Percentiles rank a stretch among this genome's conserved stretches.
Evolutionary conservation across 345 rosid genomes (phyloP).

Genomic region (Rubroshorea leprosula): DNA sequence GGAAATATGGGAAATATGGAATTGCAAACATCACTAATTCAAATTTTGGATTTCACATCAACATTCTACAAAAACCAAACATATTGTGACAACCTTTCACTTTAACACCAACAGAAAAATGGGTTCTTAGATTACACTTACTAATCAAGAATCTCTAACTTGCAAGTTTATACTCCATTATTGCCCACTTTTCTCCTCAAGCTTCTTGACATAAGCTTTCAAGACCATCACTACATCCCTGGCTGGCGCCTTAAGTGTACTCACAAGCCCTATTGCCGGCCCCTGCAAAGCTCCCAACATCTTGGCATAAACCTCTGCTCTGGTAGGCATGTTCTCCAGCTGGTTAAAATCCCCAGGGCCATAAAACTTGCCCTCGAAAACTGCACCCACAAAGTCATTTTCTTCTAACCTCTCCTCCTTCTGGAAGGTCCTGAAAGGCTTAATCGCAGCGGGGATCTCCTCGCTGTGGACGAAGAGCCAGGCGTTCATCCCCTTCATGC

Average conservation of each 20-base stretch:
- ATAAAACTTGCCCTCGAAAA: slow-evolving; percentile 86
- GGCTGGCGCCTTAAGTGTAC: slow-evolving; percentile 86
- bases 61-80: neutral
- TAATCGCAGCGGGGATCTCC: slow-evolving; percentile 77
- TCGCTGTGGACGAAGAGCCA: slow-evolving; percentile 91
- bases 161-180: slow-evolving; percentile 20
- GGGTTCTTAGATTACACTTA: slow-evolving; percentile 21
- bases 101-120: slow-evolving; percentile 5
- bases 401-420: slow-evolving; percentile 65
- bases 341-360: slow-evolving; percentile 68
- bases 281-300: slow-evolving; percentile 74
- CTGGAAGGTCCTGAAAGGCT: slow-evolving; percentile 74
- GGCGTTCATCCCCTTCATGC: slow-evolving; percentile 96
- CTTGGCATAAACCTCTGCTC: slow-evolving; percentile 82
- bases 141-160: slow-evolving; percentile 9
- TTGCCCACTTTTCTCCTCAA: slow-evolving; percentile 75
- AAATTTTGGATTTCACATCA: slow-evolving; percentile 5
- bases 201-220: slow-evolving; percentile 78
- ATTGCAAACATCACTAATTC: slow-evolving; percentile 10
- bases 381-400: slow-evolving; percentile 82
- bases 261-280: slow-evolving; percentile 70
- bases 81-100: neutral
- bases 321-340: slow-evolving; percentile 73
- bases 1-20: neutral
- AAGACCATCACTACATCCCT: slow-evolving; percentile 74